These are phyloP conservation scores for Takashimella koratensis DNA, from an alignment of 1,284 basidiomycete genomes.

Conservation along the genomic window DNA sequence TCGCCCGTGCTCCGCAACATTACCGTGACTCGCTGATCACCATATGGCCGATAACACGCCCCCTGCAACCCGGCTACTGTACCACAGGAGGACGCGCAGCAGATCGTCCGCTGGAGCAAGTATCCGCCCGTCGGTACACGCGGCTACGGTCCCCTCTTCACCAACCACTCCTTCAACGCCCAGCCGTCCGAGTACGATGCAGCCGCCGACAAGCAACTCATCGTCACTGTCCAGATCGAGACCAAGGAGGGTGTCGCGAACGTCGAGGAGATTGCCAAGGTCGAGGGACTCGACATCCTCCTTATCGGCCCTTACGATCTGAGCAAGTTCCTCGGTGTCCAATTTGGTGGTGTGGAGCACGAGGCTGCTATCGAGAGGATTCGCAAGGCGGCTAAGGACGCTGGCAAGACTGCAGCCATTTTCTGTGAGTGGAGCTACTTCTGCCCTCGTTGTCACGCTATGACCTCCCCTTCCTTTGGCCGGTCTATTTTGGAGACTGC, in stretches of 20 bases:
- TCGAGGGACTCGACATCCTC: constrained; percentile 60
- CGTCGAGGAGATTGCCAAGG: constrained; percentile 59
- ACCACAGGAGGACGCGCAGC: constrained; percentile 18
- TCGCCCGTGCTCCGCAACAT: too few species aligned
- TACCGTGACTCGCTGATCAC: too few species aligned
- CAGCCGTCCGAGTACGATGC: constrained; percentile 54
- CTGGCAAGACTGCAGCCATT: constrained; percentile 58
- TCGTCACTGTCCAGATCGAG: constrained; percentile 66
- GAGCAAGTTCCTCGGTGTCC: constrained; percentile 45
- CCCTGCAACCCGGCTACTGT: too few species aligned
- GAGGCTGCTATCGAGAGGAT: constrained; percentile 62
- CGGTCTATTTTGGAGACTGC: too few species aligned
- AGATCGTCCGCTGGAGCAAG: constrained; percentile 20
- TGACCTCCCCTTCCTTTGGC: too few species aligned
- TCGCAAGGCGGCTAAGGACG: constrained; percentile 55
- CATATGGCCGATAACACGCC: too few species aligned
- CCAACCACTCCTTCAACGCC: constrained; percentile 14
- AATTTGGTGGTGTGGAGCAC: constrained; percentile 26
- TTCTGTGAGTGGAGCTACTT: constrained; percentile 39
- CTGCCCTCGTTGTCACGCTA: too few species aligned
- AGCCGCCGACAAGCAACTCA: constrained; percentile 56
- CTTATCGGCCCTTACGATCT: constrained; percentile 69
- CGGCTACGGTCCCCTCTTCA: constrained; percentile 25
- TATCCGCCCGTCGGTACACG: constrained; percentile 25
- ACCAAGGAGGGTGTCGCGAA: constrained; percentile 60